Percentiles rank a stretch among this genome's conserved stretches.
Evolutionary conservation across 352 stramenopile species (phyloP).

Genomic region (Globisporangium sylvaticum): DNA sequence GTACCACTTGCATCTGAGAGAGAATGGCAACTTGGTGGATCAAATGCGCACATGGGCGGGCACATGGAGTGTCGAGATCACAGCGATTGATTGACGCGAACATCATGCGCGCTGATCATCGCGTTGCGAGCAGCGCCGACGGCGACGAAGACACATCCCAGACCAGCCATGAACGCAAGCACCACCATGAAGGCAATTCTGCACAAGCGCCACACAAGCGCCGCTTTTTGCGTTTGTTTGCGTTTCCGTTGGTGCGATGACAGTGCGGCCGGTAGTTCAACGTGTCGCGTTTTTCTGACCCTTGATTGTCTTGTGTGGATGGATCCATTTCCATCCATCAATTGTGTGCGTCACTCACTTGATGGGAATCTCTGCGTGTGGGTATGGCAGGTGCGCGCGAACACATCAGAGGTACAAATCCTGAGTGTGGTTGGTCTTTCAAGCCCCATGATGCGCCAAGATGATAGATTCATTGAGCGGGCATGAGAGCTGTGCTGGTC

Average conservation of each 20-base stretch:
- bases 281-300: constrained; percentile 3
- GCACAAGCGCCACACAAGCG: neutral
- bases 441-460: too few species aligned
- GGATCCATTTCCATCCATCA: neutral
- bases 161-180: too few species aligned
- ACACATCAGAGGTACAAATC: too few species aligned
- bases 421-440: too few species aligned
- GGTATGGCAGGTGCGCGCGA: too few species aligned
- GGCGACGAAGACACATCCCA: too few species aligned
- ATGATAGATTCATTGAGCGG: too few species aligned
- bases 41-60: neutral
- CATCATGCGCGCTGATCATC: too few species aligned
- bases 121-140: too few species aligned
- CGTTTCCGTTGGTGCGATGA: neutral
- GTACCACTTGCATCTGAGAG: neutral
- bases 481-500: too few species aligned
- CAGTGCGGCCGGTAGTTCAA: neutral
- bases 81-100: neutral
- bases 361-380: too few species aligned
- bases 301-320: neutral
- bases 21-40: neutral
- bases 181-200: neutral
- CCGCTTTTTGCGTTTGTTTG: neutral
- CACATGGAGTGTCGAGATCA: neutral
- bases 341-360: too few species aligned